Evolutionary conservation across 441 rosid genomes (phyloP), one percentile per base, ranked within the genome.

Genomic region (Croton laevigatus): DNA sequence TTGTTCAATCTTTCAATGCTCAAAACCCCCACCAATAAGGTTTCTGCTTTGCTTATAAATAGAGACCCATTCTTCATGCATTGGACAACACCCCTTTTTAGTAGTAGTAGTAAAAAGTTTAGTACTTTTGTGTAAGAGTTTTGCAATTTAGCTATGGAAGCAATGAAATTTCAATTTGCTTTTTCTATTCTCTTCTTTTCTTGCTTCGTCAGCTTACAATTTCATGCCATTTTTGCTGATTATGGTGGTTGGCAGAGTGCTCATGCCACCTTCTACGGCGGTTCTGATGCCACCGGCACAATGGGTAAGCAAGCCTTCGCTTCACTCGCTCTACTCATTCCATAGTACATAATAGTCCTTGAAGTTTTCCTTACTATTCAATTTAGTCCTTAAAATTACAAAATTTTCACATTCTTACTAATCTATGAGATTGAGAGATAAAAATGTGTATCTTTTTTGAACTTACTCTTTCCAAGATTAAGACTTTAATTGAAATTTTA

Each of bases 251-350:
- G 76, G 76, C 23, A 67, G 16, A 32, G 64, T 53, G 78, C 44
- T 9, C 78, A 74, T 19, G 78, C 78, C 23, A 74, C 78, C 22
- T 74, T 74, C 70, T 74, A 74, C 3, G 78, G 78, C 3, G 78
- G 87, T 0, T 82, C 82, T 1, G 89, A 86, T 68, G 89, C 89
- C 1, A 75, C 86, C 11, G 87, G 87, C 71, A 86, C 87, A 10
- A 80, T 86, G 89, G 89, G 89, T 86, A 38, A 40, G 9, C 9
- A 40, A 40, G 44, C 10, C 44, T 40, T 40, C 7, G 55, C 19
- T 23, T 5, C 14, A 3, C 11, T 54, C 3, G 9, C 1, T 20
- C n/a, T 27, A 27, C 32, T 27, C 32, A 27, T 27, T 27, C 2
- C 32, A 27, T 27, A 27, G 1, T 27, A 27, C 32, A 2, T 27